Percentiles rank a stretch among this genome's conserved stretches.
phyloP scores from a whole-genome alignment of 2,329 filamentous ascomycete species.

The Colletotrichum destructivum region DNA sequence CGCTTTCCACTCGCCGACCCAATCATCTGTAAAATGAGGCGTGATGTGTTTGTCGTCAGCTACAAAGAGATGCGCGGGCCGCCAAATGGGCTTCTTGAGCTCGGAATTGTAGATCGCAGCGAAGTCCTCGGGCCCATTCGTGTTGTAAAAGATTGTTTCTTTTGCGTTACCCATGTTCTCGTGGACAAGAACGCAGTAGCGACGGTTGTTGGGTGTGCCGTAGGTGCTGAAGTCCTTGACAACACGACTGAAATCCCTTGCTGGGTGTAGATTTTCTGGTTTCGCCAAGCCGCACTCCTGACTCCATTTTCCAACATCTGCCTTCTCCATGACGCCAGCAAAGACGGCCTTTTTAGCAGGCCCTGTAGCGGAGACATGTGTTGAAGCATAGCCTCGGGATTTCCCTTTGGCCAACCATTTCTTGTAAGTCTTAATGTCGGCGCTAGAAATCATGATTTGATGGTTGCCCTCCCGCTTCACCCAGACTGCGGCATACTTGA shows the following conservation, averaged over 20 bases:
- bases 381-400: slow-evolving; percentile 39
- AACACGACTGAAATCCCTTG: background rate
- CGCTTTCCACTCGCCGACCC: slow-evolving; percentile 39
- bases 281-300: slow-evolving; percentile 32
- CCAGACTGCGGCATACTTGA: slow-evolving; percentile 41
- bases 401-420: slow-evolving; percentile 37
- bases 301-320: slow-evolving; percentile 28
- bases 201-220: slow-evolving; percentile 28
- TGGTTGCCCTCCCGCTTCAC: slow-evolving; percentile 8
- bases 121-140: slow-evolving; percentile 24
- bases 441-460: slow-evolving; percentile 34
- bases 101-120: slow-evolving; percentile 18
- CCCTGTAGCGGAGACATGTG: slow-evolving; percentile 38
- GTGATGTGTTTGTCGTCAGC: slow-evolving; percentile 39
- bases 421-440: slow-evolving; percentile 29
- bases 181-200: slow-evolving; percentile 36
- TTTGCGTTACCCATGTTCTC: slow-evolving; percentile 38
- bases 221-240: slow-evolving; percentile 40
- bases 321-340: slow-evolving; percentile 43
- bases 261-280: slow-evolving; percentile 21
- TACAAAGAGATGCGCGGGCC: slow-evolving; percentile 33
- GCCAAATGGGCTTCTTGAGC: slow-evolving; percentile 41
- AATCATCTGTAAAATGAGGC: slow-evolving; percentile 37
- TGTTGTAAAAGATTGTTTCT: slow-evolving; percentile 33
- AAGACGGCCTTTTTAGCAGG: slow-evolving; percentile 32